Evolutionary conservation across 2,329 filamentous ascomycete genomes (phyloP).

Genomic region (Fusarium sp.): DNA sequence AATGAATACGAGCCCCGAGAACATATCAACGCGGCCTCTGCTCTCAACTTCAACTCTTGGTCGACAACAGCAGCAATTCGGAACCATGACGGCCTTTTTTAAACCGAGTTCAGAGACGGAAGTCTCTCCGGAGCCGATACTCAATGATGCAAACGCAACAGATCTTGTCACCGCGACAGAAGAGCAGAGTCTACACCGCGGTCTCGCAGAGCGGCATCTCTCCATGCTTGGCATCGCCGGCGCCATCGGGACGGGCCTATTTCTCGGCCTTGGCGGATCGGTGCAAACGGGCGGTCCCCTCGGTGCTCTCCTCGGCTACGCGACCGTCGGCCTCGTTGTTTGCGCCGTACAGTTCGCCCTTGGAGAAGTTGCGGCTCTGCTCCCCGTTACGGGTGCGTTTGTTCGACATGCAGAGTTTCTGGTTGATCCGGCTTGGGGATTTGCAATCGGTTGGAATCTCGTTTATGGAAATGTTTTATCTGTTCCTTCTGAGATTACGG

Average conservation of each 20-base stretch:
- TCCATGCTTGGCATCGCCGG: slow-evolving; percentile 65
- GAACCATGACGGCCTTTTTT: slow-evolving; percentile 27
- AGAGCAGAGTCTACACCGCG: slow-evolving; percentile 38
- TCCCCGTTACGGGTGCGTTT: slow-evolving; percentile 61
- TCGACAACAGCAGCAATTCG: too few species aligned
- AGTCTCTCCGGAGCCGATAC: not conserved
- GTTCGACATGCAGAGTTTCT: slow-evolving; percentile 61
- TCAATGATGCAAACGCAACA: slow-evolving; percentile 7
- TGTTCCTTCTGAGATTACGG: slow-evolving; percentile 63
- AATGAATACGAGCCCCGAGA: slow-evolving; percentile 17
- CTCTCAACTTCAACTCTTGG: too few species aligned
- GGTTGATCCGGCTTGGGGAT: slow-evolving; percentile 67
- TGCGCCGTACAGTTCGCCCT: slow-evolving; percentile 62
- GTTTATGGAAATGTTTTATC: slow-evolving; percentile 62
- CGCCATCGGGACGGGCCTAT: slow-evolving; percentile 57
- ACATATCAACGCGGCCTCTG: not conserved
- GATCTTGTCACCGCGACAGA: slow-evolving; percentile 40
- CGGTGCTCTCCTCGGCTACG: slow-evolving; percentile 58
- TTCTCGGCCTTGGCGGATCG: slow-evolving; percentile 55
- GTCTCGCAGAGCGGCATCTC: slow-evolving; percentile 50
- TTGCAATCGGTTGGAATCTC: slow-evolving; percentile 61
- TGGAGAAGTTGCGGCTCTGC: slow-evolving; percentile 59
- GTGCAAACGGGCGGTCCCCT: slow-evolving; percentile 49
- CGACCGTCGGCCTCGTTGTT: slow-evolving; percentile 54
- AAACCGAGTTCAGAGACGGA: slow-evolving; percentile 13